Evolutionary conservation across 1,139 yeast genomes (phyloP).

Genomic region (Yamadazyma aaseri): DNA sequence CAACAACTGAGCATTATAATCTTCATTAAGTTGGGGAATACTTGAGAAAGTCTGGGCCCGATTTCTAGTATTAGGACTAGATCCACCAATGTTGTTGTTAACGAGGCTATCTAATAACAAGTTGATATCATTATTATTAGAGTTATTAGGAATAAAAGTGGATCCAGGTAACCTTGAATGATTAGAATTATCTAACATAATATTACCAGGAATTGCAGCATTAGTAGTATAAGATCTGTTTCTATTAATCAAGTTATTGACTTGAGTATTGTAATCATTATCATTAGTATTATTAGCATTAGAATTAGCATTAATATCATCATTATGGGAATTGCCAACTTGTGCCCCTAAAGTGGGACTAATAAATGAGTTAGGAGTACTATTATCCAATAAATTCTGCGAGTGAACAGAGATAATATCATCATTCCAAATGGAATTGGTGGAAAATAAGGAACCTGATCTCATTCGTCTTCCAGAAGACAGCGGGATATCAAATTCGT

Average conservation of each 20-base stretch:
- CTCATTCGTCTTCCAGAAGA: slow-evolving; percentile 28
- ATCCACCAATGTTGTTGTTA: slow-evolving; percentile 17
- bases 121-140: slow-evolving; percentile 26
- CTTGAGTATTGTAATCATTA: slow-evolving; percentile 6
- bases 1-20: slow-evolving; percentile 7
- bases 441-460: slow-evolving; percentile 45
- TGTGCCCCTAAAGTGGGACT: slow-evolving; percentile 36
- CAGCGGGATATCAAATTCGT: slow-evolving; percentile 6
- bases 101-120: slow-evolving; percentile 33
- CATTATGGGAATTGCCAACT: slow-evolving; percentile 10
- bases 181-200: slow-evolving; percentile 1
- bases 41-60: slow-evolving; percentile 48
- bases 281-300: slow-evolving; percentile 2
- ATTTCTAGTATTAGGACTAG: slow-evolving; percentile 24
- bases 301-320: slow-evolving; percentile 5
- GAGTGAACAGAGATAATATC: slow-evolving; percentile 22
- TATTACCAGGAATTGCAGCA: slow-evolving; percentile 28
- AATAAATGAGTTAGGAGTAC: slow-evolving; percentile 21
- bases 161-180: slow-evolving; percentile 12
- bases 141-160: slow-evolving; percentile 13
- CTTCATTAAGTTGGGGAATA: slow-evolving; percentile 25
- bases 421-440: slow-evolving; percentile 51
- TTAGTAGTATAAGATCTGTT: slow-evolving; percentile 53
- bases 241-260: slow-evolving; percentile 17
- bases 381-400: slow-evolving; percentile 8